phyloP scores from a whole-genome alignment of 495 filamentous ascomycete species.

The Lasiosphaeria hispida region DNA sequence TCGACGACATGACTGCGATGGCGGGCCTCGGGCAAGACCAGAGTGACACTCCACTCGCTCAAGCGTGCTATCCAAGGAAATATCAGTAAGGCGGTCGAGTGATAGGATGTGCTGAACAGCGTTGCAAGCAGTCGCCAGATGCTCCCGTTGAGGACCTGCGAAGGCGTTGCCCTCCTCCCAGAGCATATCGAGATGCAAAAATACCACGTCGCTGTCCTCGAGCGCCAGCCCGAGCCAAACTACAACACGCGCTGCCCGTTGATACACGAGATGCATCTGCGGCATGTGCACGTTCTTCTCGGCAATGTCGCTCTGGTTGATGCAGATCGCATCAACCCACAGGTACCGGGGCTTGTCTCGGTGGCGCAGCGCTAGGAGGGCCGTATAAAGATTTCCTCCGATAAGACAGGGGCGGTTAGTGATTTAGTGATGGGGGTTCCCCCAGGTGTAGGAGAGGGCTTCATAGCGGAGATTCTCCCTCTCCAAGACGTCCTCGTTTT shows the following conservation, averaged over 20 bases:
- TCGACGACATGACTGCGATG: conserved; percentile 7
- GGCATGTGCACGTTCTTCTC: conserved; percentile 1
- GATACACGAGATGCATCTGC: background rate
- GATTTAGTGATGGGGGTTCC: background rate
- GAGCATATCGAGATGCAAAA: background rate
- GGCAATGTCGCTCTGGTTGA: background rate
- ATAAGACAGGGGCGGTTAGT: background rate
- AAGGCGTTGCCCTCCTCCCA: background rate
- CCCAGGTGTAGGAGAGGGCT: background rate
- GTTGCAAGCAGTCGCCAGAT: background rate
- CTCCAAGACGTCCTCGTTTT: background rate
- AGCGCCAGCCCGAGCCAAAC: background rate
- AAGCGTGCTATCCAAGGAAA: conserved; percentile 11
- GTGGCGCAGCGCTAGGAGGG: background rate
- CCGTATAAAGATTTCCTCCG: background rate
- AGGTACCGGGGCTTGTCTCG: background rate
- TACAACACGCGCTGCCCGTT: background rate
- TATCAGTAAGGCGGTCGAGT: conserved; percentile 11
- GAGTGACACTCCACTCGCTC: conserved; percentile 9
- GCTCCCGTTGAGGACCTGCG: background rate
- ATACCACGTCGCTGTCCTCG: background rate
- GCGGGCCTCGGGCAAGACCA: conserved; percentile 6
- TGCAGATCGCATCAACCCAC: background rate
- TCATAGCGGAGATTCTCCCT: background rate
- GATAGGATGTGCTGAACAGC: background rate